Conservation (phyloP, 1,284 basidiomycete species). For the Tetrapyrgos nigripes region DNA sequence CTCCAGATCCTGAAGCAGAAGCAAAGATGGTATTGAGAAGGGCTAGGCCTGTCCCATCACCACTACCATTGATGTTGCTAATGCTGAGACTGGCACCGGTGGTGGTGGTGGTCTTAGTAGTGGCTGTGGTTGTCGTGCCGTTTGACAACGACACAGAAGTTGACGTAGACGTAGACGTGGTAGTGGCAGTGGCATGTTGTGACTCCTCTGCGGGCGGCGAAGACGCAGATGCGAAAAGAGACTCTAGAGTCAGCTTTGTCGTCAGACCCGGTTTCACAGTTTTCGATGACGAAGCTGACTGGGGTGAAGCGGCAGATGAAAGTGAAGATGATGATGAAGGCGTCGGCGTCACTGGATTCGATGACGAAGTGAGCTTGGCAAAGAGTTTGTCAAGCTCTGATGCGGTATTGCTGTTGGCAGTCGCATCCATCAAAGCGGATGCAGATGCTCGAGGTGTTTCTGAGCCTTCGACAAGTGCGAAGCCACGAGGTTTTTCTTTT, state of each 20-base stretch:
- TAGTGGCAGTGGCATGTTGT: too few relatives aligned
- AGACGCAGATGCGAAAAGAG: slow-evolving; percentile 6
- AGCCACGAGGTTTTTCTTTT: slow-evolving; percentile 12
- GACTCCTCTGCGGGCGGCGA: too few relatives aligned
- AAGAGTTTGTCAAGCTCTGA: slow-evolving; percentile 71
- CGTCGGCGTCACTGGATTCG: slow-evolving; percentile 8
- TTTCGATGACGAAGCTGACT: slow-evolving; percentile 10
- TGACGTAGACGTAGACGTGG: too few relatives aligned
- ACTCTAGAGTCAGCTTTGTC: slow-evolving; percentile 9
- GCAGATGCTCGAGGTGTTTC: slow-evolving; percentile 16
- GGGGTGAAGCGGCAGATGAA: slow-evolving; percentile 23
- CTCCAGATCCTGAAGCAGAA: slow-evolving; percentile 41
- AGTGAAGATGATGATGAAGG: slow-evolving; percentile 7
- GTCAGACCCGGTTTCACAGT: background rate
- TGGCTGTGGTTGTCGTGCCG: too few relatives aligned
- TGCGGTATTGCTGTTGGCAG: background rate
- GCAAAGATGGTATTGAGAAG: slow-evolving; percentile 61
- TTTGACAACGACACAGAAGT: too few relatives aligned
- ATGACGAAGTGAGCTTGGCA: slow-evolving; percentile 37
- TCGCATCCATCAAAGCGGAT: too few relatives aligned
- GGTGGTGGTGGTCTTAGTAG: too few relatives aligned
- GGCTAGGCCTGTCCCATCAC: slow-evolving; percentile 38
- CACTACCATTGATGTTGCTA: background rate
- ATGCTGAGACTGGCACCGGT: too few relatives aligned
- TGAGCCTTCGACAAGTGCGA: slow-evolving; percentile 4